These are phyloP conservation scores for Umbellularia californica DNA, from an alignment of 164 flowering plant species.

Conservation along the genomic window DNA sequence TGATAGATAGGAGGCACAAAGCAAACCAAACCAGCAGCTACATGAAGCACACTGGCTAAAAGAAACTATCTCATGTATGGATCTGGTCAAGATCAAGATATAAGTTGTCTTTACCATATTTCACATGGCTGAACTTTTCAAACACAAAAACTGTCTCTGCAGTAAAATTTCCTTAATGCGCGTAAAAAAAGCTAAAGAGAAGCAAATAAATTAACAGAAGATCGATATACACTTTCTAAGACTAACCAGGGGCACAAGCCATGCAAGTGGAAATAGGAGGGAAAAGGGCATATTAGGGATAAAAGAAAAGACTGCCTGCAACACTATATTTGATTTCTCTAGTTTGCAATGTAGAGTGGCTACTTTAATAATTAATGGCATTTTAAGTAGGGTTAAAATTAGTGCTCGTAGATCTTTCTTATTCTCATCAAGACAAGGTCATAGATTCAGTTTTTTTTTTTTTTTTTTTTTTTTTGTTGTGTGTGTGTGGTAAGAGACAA, in stretches of 20 bases:
- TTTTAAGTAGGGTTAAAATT: neutral
- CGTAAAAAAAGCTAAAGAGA: too few species aligned
- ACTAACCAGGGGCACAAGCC: neutral
- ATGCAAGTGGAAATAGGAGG: neutral
- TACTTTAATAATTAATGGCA: neutral
- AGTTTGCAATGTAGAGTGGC: neutral
- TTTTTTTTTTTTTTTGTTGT: too few species aligned
- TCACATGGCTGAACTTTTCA: neutral
- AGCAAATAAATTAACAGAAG: neutral
- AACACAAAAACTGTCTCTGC: neutral
- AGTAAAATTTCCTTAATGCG: too few species aligned
- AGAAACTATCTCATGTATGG: too few species aligned
- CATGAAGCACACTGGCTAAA: neutral
- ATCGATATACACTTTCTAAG: too few species aligned
- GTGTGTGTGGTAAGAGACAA: too few species aligned
- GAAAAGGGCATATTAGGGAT: neutral
- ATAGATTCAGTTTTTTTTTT: too few species aligned
- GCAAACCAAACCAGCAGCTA: neutral
- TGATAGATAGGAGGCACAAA: neutral
- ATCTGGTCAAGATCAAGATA: too few species aligned
- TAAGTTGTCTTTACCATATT: too few species aligned
- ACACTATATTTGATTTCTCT: too few species aligned
- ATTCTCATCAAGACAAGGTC: too few species aligned
- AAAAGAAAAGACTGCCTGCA: neutral
- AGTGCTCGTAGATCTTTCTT: too few species aligned